These are phyloP conservation scores for Quercus mongolica DNA, from an alignment of 306 rosid genomes.

Conservation along the genomic window DNA sequence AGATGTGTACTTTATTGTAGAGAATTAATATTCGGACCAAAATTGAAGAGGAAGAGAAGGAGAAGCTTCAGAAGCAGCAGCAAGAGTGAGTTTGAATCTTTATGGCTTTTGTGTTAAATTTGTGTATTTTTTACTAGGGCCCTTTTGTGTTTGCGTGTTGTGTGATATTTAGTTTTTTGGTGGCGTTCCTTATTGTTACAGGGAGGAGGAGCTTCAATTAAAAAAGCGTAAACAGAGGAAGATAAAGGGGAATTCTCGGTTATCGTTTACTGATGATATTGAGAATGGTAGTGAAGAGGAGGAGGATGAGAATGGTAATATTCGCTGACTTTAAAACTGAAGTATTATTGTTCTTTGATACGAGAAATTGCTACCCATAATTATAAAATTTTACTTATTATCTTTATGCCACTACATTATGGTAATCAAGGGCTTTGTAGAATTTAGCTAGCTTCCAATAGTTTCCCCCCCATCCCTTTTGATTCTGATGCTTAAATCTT, in stretches of 20 bases:
- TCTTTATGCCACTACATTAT: no score
- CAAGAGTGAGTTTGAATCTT: slow-evolving; percentile 58
- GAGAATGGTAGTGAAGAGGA: slow-evolving; percentile 80
- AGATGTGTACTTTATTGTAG: slow-evolving; percentile 34
- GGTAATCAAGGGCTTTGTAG: no score
- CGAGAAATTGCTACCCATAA: no score
- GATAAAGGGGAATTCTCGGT: slow-evolving; percentile 71
- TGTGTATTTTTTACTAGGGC: neutral
- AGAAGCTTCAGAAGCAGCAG: slow-evolving; percentile 89
- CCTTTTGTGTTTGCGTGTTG: neutral
- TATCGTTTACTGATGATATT: slow-evolving; percentile 84
- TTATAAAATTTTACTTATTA: no score
- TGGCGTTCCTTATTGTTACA: slow-evolving; percentile 11
- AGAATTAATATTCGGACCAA: slow-evolving; percentile 86
- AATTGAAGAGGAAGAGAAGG: slow-evolving; percentile 98
- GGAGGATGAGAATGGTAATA: slow-evolving; percentile 47
- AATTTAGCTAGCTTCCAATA: no score
- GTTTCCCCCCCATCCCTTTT: no score
- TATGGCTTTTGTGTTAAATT: neutral
- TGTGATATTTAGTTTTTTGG: neutral
- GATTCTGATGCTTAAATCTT: no score
- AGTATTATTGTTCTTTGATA: no score
- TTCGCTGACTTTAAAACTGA: neutral
- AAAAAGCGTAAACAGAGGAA: slow-evolving; percentile 90
- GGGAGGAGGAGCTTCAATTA: slow-evolving; percentile 89